These are phyloP conservation scores for Verbascum thapsus DNA, from an alignment of 257 asterid species.

Conservation along the genomic window DNA sequence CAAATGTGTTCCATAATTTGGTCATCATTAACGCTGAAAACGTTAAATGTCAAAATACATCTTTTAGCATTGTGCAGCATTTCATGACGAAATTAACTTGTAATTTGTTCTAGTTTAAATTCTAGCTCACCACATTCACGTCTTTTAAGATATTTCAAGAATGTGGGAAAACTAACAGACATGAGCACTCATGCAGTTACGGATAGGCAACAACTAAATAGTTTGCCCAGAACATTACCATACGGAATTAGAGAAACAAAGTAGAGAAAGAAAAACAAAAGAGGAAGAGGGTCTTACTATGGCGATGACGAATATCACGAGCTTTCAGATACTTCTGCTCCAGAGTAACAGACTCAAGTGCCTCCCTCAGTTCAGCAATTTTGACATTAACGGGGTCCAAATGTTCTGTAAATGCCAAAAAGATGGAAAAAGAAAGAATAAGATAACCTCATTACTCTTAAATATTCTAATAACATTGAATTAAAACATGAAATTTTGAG, in stretches of 20 bases:
- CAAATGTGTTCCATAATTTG: neutral
- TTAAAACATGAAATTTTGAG: neutral
- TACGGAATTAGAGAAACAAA: neutral
- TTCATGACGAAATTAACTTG: neutral
- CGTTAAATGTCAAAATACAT: neutral
- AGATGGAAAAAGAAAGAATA: neutral
- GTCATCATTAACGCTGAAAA: neutral
- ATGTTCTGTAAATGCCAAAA: constrained; percentile 41
- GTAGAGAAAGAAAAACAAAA: too few species aligned
- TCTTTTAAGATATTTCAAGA: neutral
- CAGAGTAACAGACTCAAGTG: constrained; percentile 70
- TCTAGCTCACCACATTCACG: neutral
- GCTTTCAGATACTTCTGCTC: constrained; percentile 84
- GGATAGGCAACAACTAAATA: neutral
- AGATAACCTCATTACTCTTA: neutral
- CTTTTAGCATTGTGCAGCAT: neutral
- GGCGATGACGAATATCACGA: constrained; percentile 77
- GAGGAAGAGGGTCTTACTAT: constrained; percentile 49
- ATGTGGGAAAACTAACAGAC: neutral
- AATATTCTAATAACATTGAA: too few species aligned
- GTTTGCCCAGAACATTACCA: neutral
- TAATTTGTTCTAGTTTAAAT: neutral
- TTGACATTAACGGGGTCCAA: constrained; percentile 86
- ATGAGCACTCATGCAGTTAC: neutral
- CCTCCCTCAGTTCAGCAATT: constrained; percentile 87